These are phyloP conservation scores for Acer yangbiense DNA, from an alignment of 345 rosid species.

Conservation along the genomic window DNA sequence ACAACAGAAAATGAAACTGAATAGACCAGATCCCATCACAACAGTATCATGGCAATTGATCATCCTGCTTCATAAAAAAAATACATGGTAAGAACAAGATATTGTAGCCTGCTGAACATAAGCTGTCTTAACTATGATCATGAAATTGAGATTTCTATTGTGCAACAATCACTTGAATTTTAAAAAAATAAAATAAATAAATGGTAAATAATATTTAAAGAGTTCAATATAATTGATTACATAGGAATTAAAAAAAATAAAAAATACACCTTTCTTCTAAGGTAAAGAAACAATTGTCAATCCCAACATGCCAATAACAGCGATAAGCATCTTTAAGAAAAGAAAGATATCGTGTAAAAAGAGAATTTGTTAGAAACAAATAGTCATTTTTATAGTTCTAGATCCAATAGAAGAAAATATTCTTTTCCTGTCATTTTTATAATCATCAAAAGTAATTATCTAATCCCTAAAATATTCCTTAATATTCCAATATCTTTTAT, in stretches of 20 bases:
- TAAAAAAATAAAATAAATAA: no score
- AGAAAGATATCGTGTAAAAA: no score
- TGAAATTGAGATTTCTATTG: background rate
- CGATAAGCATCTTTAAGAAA: background rate
- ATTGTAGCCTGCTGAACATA: slow-evolving; percentile 9
- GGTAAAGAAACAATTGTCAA: no score
- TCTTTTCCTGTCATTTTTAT: no score
- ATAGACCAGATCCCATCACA: slow-evolving; percentile 28
- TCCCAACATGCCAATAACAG: no score
- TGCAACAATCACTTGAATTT: background rate
- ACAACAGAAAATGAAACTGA: slow-evolving; percentile 19
- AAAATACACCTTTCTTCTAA: no score
- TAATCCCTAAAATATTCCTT: no score
- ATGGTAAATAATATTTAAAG: slow-evolving; percentile 9
- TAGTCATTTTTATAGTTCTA: no score
- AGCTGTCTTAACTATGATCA: background rate
- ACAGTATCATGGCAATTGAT: slow-evolving; percentile 27
- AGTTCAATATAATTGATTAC: background rate
- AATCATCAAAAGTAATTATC: no score
- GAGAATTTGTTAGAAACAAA: no score
- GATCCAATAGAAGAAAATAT: no score
- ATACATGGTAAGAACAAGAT: slow-evolving; percentile 10
- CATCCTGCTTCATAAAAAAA: slow-evolving; percentile 58
- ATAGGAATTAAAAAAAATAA: background rate
- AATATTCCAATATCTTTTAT: no score